phyloP scores from a whole-genome alignment of 73 alveolate species.

The Paramecium primaurelia region DNA sequence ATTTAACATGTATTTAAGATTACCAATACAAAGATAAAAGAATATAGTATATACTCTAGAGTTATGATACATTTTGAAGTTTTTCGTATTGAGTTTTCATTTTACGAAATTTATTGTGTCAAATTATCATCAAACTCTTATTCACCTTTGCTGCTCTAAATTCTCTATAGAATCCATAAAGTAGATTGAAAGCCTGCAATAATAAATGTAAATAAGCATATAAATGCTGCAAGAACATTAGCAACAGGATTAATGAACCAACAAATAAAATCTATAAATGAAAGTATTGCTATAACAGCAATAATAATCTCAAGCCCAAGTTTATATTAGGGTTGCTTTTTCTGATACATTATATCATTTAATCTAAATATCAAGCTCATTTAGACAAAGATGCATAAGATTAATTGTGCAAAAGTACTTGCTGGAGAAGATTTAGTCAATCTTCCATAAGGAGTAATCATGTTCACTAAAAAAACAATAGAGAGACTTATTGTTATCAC shows the following conservation, averaged over 20 bases:
- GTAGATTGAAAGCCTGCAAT: not conserved
- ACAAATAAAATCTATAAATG: not conserved
- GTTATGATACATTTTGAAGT: not conserved
- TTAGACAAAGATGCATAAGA: not conserved
- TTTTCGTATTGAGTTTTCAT: not conserved
- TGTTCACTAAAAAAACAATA: not conserved
- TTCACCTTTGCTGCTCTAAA: not conserved
- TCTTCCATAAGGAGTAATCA: not conserved
- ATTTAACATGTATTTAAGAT: not conserved
- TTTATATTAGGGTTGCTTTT: not conserved
- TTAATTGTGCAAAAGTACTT: not conserved
- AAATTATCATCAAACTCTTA: not conserved
- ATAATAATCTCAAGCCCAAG: not conserved
- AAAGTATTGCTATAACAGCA: not conserved
- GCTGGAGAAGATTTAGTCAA: not conserved
- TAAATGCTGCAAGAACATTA: not conserved
- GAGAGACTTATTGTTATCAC: not conserved
- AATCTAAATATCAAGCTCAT: not conserved
- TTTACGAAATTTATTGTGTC: not conserved
- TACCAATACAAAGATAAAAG: not conserved
- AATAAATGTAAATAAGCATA: not conserved
- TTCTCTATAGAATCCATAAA: not conserved
- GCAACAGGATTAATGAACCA: conserved; percentile 15
- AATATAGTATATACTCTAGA: not conserved
- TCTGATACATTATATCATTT: not conserved